Percentiles rank a stretch among this genome's conserved stretches.
These are phyloP conservation scores for Arthroderma sp. DNA, from an alignment of 2,329 filamentous ascomycete species.

Conservation along the genomic window DNA sequence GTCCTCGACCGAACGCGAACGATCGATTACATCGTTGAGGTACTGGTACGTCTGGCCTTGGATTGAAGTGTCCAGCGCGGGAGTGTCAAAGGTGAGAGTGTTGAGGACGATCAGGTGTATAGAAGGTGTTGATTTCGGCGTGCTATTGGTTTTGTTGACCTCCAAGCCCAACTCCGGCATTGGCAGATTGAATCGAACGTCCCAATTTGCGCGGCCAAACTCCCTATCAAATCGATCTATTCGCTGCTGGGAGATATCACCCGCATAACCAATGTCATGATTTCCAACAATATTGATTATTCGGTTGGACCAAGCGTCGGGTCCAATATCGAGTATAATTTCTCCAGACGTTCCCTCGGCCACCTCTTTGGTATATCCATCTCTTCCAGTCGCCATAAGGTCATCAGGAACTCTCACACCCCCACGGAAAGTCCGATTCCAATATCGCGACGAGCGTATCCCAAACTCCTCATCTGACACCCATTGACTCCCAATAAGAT, in stretches of 20 bases:
- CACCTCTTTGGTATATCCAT: slow-evolving; percentile 31
- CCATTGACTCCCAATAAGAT: slow-evolving; percentile 92
- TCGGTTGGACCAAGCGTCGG: slow-evolving; percentile 55
- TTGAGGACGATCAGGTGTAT: slow-evolving; percentile 79
- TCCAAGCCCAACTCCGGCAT: neutral
- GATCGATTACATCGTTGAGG: slow-evolving; percentile 46
- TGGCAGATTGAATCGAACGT: slow-evolving; percentile 58
- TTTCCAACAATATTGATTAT: slow-evolving; percentile 89
- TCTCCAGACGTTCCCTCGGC: slow-evolving; percentile 15
- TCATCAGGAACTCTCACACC: slow-evolving; percentile 48
- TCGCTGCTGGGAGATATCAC: slow-evolving; percentile 67
- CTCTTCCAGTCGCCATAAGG: slow-evolving; percentile 25
- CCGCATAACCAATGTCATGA: slow-evolving; percentile 92
- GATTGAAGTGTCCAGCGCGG: slow-evolving; percentile 53
- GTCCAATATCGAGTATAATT: slow-evolving; percentile 22
- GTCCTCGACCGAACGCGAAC: slow-evolving; percentile 48
- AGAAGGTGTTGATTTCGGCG: slow-evolving; percentile 40
- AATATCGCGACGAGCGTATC: slow-evolving; percentile 59
- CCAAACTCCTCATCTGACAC: slow-evolving; percentile 75
- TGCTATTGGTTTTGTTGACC: slow-evolving; percentile 20
- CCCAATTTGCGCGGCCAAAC: slow-evolving; percentile 86
- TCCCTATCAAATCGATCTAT: slow-evolving; percentile 68
- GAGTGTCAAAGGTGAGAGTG: slow-evolving; percentile 84
- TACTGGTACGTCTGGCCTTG: slow-evolving; percentile 70
- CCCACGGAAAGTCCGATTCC: slow-evolving; percentile 65